These are phyloP conservation scores for Penicillium pulvis DNA, from an alignment of 495 filamentous ascomycete genomes.

Conservation along the genomic window DNA sequence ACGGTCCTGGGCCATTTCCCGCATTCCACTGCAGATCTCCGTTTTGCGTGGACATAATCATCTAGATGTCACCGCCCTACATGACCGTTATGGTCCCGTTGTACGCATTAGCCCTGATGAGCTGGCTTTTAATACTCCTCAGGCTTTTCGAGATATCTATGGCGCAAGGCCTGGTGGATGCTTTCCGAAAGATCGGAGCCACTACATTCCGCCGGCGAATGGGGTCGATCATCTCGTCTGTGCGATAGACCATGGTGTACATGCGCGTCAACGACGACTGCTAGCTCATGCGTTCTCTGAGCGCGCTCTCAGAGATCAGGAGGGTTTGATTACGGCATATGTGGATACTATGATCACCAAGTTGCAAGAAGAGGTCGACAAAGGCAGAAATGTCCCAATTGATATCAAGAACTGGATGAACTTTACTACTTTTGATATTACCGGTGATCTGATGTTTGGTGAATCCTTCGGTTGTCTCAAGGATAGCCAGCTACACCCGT, in stretches of 20 bases:
- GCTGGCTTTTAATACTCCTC: slow-evolving; percentile 55
- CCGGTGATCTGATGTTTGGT: slow-evolving; percentile 50
- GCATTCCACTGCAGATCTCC: slow-evolving; percentile 35
- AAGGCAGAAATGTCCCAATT: background rate
- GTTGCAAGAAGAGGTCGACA: slow-evolving; percentile 13
- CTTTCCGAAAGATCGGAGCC: slow-evolving; percentile 26
- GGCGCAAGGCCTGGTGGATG: slow-evolving; percentile 41
- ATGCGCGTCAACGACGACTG: slow-evolving; percentile 41
- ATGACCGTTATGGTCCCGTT: slow-evolving; percentile 46
- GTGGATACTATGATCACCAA: slow-evolving; percentile 43
- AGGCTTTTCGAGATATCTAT: slow-evolving; percentile 62
- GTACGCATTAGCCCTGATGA: slow-evolving; percentile 59
- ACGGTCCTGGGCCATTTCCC: slow-evolving; percentile 40
- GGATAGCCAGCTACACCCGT: slow-evolving; percentile 45
- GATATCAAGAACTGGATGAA: slow-evolving; percentile 36
- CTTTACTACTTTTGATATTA: slow-evolving; percentile 52
- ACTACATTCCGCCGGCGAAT: slow-evolving; percentile 27
- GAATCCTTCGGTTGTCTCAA: slow-evolving; percentile 53
- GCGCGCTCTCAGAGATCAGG: slow-evolving; percentile 42
- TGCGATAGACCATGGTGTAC: slow-evolving; percentile 24
- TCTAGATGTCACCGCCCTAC: slow-evolving; percentile 27
- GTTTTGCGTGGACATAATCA: slow-evolving; percentile 26
- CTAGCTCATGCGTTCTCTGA: slow-evolving; percentile 52
- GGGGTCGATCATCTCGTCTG: slow-evolving; percentile 25
- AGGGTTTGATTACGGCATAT: slow-evolving; percentile 37